Base-by-base conservation (phyloP, 2,329 filamentous ascomycete genomes). In the Beauveria bassiana region DNA sequence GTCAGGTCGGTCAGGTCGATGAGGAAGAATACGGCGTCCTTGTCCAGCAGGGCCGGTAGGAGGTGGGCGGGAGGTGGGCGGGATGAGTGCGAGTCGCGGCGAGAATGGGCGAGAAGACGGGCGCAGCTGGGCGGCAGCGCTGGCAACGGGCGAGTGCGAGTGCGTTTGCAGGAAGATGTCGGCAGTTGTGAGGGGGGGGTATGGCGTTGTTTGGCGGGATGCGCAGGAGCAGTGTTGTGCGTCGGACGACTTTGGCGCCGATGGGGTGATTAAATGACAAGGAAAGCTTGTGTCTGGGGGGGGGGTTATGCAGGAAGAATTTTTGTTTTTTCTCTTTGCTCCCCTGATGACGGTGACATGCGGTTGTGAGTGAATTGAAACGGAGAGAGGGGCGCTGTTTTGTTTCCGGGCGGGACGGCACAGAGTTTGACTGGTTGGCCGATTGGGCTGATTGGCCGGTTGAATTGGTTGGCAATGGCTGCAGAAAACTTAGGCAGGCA, bases 371-470 rank as follows among this genome's bases (percentile, higher is more conserved):
- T 52, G 57, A 51, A 51, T 59, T 31, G 57, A 9, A 22, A 28
- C 31, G 31, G 42, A 45, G 47, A 47, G 56, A 52, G 47, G 57
- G 57, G 47, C 56, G 22, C 24, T n/a, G 8, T 51, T 31, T 49
- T 51, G 57, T 51, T 52, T 59, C 34, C 47, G 57, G 57, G 57
- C 57, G 57, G 57, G 56, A 42, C 42, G 45, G 43, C 10, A 45
- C 8, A 43, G 26, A 26, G 46, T 49, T 9, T 26, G 47, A 26
- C 28, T 18, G 16, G 14, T 28, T 31, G 28, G 28, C 28, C 28
- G 28, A 34, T 34, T 34, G 12, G 31, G 31, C 31, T 34, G 31
- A 34, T 34, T 34, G 31, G 31, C 31, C 31, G 31, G 31, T 34
- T 34, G 12, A 34, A 10, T 12, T 34, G 31, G 31, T 3, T 34